Percentiles rank a stretch among this genome's conserved stretches.
These are phyloP conservation scores for Umbelopsis isabellina DNA, from an alignment of 192 early-diverging fungal species.

Conservation along the genomic window DNA sequence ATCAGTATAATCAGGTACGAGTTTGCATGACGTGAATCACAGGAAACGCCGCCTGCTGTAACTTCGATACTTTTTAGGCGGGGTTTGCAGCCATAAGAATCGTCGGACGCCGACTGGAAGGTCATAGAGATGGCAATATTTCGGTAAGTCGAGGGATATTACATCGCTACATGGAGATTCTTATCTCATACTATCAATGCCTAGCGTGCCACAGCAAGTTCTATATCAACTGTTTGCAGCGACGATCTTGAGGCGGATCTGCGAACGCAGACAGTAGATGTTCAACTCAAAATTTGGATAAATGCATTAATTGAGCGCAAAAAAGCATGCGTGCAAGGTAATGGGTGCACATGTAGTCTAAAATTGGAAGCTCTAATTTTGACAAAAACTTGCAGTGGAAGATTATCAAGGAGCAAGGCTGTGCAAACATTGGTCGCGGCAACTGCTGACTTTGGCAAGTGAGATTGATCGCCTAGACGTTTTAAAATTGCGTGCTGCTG, in stretches of 20 bases:
- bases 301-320: not conserved
- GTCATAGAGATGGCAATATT: conserved; percentile 2
- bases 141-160: not conserved
- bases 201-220: not conserved
- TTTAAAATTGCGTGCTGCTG: conserved; percentile 61
- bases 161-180: not conserved
- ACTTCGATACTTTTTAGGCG: conserved; percentile 40
- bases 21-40: not conserved
- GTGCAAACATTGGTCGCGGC: conserved; percentile 56
- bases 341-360: not conserved
- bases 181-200: not conserved
- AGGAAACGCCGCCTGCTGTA: not conserved
- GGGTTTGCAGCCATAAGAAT: conserved; percentile 67
- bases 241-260: not conserved
- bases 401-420: conserved; percentile 65
- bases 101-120: conserved; percentile 52
- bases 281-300: not conserved
- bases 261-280: not conserved
- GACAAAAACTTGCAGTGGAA: conserved; percentile 47
- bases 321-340: conserved; percentile 44
- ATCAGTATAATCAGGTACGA: conserved; percentile 77
- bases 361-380: not conserved
- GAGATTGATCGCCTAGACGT: conserved; percentile 57
- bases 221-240: conserved; percentile 5
- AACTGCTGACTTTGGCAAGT: conserved; percentile 33